A percentile compares a stretch with the other conserved stretches of the same genome.
phyloP scores from a whole-genome alignment of 2,329 filamentous ascomycete species.

The Cercospora nicotianae region DNA sequence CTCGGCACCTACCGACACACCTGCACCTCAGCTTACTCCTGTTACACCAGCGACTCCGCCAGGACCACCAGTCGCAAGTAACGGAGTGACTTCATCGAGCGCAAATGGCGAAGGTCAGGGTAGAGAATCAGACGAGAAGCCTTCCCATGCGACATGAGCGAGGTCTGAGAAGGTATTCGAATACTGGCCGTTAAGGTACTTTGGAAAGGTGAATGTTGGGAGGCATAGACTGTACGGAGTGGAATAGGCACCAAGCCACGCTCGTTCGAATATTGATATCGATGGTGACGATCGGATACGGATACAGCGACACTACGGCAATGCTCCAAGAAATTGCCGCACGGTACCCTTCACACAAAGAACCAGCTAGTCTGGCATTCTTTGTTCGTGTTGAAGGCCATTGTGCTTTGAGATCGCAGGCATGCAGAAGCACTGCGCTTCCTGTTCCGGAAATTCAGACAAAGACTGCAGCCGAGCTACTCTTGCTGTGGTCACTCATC shows the following conservation, averaged over 20 bases:
- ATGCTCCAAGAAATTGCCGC: not conserved
- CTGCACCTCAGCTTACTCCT: not conserved
- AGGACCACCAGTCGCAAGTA: not conserved
- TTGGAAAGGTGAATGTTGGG: not conserved
- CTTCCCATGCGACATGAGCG: not conserved
- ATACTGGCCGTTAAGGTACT: not conserved
- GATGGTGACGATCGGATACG: not conserved
- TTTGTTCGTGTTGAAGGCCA: not conserved
- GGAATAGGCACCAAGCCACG: not conserved
- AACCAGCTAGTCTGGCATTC: not conserved
- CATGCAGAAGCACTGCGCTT: not conserved
- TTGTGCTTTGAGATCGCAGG: not conserved
- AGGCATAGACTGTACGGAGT: not conserved
- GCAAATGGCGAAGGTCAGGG: not conserved
- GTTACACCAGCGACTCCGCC: not conserved
- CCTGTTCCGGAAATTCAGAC: not conserved
- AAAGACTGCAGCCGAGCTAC: not conserved
- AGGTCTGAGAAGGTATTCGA: not conserved
- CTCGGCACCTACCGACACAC: not conserved
- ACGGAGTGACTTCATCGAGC: not conserved
- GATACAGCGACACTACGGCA: not conserved
- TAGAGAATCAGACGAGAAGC: not conserved
- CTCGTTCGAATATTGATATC: not conserved
- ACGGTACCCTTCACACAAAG: not conserved
- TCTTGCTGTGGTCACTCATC: not conserved